Conservation (phyloP, 176 grass and related monocot species). For the Oryza officinalis region DNA sequence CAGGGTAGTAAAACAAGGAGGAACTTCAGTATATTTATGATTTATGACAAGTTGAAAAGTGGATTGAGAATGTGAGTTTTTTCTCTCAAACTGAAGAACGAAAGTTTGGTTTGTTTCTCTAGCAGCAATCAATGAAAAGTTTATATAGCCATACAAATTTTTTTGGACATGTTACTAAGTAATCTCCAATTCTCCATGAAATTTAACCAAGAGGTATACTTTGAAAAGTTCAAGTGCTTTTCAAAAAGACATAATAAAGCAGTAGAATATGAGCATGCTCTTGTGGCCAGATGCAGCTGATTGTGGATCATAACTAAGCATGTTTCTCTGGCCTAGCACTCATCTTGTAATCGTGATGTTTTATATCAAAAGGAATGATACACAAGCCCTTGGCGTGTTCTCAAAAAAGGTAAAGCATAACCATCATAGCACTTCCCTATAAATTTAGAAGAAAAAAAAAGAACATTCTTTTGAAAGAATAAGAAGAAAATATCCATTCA, state of each 20-base stretch:
- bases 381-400: neutral
- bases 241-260: neutral
- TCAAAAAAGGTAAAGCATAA: neutral
- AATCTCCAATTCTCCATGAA: neutral
- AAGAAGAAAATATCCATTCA: neutral
- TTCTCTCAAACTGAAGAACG: neutral
- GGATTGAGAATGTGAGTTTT: neutral
- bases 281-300: slow-evolving; percentile 12
- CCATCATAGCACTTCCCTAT: neutral
- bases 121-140: neutral
- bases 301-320: neutral
- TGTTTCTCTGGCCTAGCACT: neutral
- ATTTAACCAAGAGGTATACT: slow-evolving; percentile 1
- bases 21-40: neutral
- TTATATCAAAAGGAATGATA: neutral
- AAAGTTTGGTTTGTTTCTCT: slow-evolving; percentile 5
- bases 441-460: neutral
- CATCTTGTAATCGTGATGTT: neutral
- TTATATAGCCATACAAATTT: slow-evolving; percentile 16
- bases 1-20: neutral
- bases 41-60: neutral
- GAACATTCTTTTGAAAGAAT: neutral
- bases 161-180: neutral
- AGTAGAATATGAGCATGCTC: neutral
- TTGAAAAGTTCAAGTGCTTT: neutral